Base-by-base conservation (phyloP, 1,139 yeast species). In the Suhomyces wounanorum region DNA sequence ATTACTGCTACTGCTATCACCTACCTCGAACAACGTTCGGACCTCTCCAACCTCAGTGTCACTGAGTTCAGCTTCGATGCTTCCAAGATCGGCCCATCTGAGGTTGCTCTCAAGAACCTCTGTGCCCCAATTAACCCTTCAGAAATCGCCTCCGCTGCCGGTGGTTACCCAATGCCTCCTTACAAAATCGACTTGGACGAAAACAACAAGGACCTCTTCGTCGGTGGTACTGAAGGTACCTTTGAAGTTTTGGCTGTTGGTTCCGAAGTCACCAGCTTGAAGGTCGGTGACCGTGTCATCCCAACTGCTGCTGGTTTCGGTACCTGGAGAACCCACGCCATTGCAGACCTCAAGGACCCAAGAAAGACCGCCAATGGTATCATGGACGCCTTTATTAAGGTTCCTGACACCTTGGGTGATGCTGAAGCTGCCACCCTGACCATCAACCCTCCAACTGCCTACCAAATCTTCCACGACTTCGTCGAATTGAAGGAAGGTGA, bases 151-250 rank as follows among this genome's bases (percentile, higher is more conserved):
- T 79, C 72, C 53, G 66, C 75, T 31, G 69, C 66, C 52, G 80
- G 80, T 8, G 70, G 69, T 8, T 75, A 75, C 57, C 77, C 78
- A 13, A 66, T 75, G 14, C 69, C 68, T 40, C 78, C 78, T 4
- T 66, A 66, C 48, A 64, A 68, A 45, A 65, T 68, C 33, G 58
- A 59, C 9, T 68, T 68, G 55, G 67, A 71, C 21, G 52, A 57
- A 3, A 68, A 68, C 49, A 70, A 71, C 21, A 39, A 45, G 36
- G 41, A 33, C 11, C 62, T 69, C 5, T 73, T 73, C 40, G 72
- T 76, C 9, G 71, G 75, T 45, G 80, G 80, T 36, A 75, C 70
- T 52, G 77, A 72, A 55, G 75, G 75, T 7, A 60, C 66, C 5
- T 69, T 62, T 52, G 61, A 65, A 46, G 62, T 72, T n/a, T 51